These are phyloP conservation scores for Endogone sp. DNA, from an alignment of 192 early-diverging fungal species.

Conservation along the genomic window DNA sequence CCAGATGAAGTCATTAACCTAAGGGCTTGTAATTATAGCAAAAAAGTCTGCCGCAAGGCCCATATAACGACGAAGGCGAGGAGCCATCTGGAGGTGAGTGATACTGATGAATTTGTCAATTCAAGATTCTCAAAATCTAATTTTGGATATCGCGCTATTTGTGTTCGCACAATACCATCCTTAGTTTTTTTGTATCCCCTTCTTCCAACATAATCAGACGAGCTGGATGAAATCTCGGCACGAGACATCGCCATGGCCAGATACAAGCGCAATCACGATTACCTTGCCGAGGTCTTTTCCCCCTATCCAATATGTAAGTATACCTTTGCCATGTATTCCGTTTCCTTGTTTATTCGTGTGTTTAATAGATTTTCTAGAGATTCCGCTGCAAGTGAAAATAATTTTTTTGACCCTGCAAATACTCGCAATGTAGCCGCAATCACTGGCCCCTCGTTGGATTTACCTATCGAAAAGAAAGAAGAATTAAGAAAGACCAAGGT, in stretches of 20 bases:
- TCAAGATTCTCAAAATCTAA: no score
- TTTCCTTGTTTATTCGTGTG: not conserved
- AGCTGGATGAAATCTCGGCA: conserved; percentile 51
- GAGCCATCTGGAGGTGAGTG: conserved; percentile 50
- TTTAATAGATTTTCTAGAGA: not conserved
- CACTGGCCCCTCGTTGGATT: not conserved
- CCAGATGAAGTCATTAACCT: no score
- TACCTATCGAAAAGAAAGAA: not conserved
- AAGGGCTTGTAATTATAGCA: no score
- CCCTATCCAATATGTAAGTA: conserved; percentile 50
- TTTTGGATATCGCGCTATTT: no score
- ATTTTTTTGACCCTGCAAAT: not conserved
- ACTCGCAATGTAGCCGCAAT: not conserved
- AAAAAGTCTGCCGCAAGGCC: not conserved
- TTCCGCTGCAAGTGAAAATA: not conserved
- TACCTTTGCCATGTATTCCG: not conserved
- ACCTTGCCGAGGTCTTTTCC: conserved; percentile 62
- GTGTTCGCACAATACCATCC: no score
- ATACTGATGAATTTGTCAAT: not conserved
- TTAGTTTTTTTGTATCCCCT: not conserved
- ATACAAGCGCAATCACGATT: conserved; percentile 62
- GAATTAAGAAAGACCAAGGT: no score
- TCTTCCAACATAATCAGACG: conserved; percentile 40
- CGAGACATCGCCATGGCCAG: conserved; percentile 59
- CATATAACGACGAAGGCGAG: conserved; percentile 38